phyloP scores from a whole-genome alignment of 108 stramenopile genomes.

The Hondaea fermentalgiana region DNA sequence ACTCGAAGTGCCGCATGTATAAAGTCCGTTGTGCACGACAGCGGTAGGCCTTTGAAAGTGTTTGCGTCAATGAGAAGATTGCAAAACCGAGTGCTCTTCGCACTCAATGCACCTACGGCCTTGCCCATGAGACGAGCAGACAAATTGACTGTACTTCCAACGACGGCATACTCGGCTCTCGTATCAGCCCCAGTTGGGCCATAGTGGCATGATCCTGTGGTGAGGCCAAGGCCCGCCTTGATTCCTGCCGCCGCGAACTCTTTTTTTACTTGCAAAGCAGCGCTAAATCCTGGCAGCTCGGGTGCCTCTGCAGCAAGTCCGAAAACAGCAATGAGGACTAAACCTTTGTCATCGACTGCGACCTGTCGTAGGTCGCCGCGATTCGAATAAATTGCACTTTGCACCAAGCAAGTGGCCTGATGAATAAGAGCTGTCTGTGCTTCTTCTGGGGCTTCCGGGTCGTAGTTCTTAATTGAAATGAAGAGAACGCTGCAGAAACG shows the following conservation, averaged over 20 bases:
- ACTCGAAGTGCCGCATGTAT: background rate
- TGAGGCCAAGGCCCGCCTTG: background rate
- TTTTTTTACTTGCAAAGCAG: background rate
- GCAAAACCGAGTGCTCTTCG: background rate
- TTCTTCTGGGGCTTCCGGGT: background rate
- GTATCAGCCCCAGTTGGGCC: background rate
- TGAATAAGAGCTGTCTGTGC: background rate
- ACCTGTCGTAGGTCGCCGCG: background rate
- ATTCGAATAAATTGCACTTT: background rate
- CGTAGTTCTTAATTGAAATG: background rate
- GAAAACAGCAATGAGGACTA: background rate
- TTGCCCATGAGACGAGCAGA: background rate
- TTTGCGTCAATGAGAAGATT: background rate
- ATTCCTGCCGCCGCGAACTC: background rate
- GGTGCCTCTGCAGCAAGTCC: background rate
- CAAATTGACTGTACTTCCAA: background rate
- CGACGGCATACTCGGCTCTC: background rate
- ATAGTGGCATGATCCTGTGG: background rate
- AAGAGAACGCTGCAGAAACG: background rate
- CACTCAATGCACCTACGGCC: background rate
- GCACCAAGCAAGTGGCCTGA: background rate
- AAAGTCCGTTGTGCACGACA: background rate
- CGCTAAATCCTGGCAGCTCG: background rate
- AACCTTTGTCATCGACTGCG: conserved; percentile 4
- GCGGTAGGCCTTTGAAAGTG: background rate